Conservation (phyloP, 768 basidiomycete species). For the Trametes villosa region DNA sequence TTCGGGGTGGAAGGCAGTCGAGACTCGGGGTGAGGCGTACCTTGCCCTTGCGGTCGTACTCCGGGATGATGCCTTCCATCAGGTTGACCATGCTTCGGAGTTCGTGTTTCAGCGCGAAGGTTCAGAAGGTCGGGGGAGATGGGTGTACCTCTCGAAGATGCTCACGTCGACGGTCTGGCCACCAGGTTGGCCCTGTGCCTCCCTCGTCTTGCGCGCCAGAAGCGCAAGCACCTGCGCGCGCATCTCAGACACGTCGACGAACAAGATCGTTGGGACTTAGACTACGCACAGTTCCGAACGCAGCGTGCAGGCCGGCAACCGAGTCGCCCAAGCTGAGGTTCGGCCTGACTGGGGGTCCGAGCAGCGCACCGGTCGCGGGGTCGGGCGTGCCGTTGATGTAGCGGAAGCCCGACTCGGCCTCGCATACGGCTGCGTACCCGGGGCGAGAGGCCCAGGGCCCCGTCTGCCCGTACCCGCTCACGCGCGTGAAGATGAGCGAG, state of each 20-base stretch:
- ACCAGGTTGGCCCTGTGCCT: conserved; percentile 32
- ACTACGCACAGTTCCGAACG: conserved; percentile 76
- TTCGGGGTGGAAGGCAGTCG: not conserved
- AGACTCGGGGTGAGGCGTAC: conserved; percentile 35
- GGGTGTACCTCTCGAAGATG: conserved; percentile 64
- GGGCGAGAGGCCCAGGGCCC: conserved; percentile 74
- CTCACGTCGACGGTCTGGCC: conserved; percentile 75
- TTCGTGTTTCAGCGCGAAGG: not conserved
- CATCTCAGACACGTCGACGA: not conserved
- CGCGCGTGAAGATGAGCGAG: conserved; percentile 87
- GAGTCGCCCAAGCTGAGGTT: conserved; percentile 78
- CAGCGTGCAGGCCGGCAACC: conserved; percentile 71
- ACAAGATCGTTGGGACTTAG: not conserved
- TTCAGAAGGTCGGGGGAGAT: not conserved
- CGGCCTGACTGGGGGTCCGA: conserved; percentile 68
- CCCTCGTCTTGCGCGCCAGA: conserved; percentile 47
- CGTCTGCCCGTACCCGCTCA: conserved; percentile 77
- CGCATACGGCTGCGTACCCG: conserved; percentile 76
- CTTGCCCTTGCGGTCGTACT: conserved; percentile 73
- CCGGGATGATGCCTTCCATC: conserved; percentile 79
- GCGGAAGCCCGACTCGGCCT: conserved; percentile 75
- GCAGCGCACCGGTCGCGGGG: conserved; percentile 52
- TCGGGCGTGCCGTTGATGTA: conserved; percentile 73
- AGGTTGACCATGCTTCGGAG: conserved; percentile 66
- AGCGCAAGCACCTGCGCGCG: conserved; percentile 59